A percentile compares a stretch with the other conserved stretches of the same genome.
phyloP scores from a whole-genome alignment of 2,329 filamentous ascomycete genomes.

The Aspergillus aculeatinus region DNA sequence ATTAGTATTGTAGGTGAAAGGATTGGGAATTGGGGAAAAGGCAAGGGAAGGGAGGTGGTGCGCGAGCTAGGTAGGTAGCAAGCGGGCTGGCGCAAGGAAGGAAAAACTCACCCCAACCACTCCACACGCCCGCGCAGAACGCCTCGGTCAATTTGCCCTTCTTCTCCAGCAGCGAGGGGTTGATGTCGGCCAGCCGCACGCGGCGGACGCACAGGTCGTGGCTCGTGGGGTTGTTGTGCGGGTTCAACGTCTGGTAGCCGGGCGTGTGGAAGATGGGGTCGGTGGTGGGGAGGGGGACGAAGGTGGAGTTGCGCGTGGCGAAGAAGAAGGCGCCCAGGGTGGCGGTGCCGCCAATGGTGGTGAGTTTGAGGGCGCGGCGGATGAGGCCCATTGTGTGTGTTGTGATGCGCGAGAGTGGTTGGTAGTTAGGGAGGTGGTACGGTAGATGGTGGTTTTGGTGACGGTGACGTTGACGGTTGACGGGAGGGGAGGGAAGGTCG shows the following conservation, averaged over 20 bases:
- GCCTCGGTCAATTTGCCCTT: constrained; percentile 61
- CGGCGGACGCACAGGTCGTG: constrained; percentile 65
- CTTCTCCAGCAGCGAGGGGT: constrained; percentile 63
- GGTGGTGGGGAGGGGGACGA: constrained; percentile 58
- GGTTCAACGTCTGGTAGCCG: constrained; percentile 61
- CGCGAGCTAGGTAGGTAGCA: neutral
- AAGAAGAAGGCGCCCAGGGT: constrained; percentile 55
- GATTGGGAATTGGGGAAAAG: neutral
- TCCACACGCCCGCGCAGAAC: constrained; percentile 68
- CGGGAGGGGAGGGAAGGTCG: neutral
- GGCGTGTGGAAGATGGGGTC: constrained; percentile 63
- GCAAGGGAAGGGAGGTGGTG: neutral
- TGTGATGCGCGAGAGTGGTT: neutral
- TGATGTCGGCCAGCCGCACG: constrained; percentile 63
- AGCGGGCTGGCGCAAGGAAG: neutral
- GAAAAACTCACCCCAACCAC: constrained; percentile 57
- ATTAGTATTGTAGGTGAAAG: neutral
- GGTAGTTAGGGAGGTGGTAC: neutral
- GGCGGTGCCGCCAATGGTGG: constrained; percentile 49
- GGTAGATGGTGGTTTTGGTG: too few species aligned
- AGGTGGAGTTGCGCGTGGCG: constrained; percentile 55
- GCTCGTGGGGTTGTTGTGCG: constrained; percentile 60
- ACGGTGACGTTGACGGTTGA: neutral
- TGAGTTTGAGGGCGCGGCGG: constrained; percentile 43
- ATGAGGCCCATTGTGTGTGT: constrained; percentile 55